Base-by-base conservation (phyloP, 352 stramenopile genomes). In the Elongisporangium undulatum region DNA sequence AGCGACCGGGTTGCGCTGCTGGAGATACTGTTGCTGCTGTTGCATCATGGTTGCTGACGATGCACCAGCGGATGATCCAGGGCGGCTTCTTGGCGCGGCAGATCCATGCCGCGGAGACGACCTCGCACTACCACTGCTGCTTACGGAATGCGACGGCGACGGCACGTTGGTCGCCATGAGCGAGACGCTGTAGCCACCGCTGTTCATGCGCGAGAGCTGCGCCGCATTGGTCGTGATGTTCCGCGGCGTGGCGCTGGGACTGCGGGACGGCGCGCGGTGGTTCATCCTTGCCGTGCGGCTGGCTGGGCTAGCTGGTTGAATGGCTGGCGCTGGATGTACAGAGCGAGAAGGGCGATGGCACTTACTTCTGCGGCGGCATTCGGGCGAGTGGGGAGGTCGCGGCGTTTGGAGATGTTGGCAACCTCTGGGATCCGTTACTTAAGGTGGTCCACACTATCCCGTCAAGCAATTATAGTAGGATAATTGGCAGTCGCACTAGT, bases 1-100 rank as follows among this genome's bases (percentile, higher is more conserved):
- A 2, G 77, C 82, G 51, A 91, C 82, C 23, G 82, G 79, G 17
- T 78, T 75, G 9, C 82, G 79, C 53, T 91, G 82, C n/a, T 89
- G 65, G 20, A 66, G 12, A 23, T 74, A 65, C 22, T 68, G 58
- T 34, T 72, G 63, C 8, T 77, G 69, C 13, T 69, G 69, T 2
- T 58, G 59, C 13, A 67, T 61, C 49, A 74, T 68, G 0, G 65
- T 63, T 60, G 63, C 68, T 48, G 68, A 60, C n/a, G 59, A 61
- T 34, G 60, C 62, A 1, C 73, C 69, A 16, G 55, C 69, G 3
- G 69, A 67, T 0, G 56, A 55, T 1, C 53, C 65, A 29, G 54
- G 61, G 29, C 53, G 54, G 41, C 49, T 66, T 7, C 51, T 24
- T 38, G 51, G 16, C 19, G 16, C 19, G n/a, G n/a, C n/a, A 38